phyloP scores from a whole-genome alignment of 1,284 basidiomycete species.

The Caloboletus inedulis region DNA sequence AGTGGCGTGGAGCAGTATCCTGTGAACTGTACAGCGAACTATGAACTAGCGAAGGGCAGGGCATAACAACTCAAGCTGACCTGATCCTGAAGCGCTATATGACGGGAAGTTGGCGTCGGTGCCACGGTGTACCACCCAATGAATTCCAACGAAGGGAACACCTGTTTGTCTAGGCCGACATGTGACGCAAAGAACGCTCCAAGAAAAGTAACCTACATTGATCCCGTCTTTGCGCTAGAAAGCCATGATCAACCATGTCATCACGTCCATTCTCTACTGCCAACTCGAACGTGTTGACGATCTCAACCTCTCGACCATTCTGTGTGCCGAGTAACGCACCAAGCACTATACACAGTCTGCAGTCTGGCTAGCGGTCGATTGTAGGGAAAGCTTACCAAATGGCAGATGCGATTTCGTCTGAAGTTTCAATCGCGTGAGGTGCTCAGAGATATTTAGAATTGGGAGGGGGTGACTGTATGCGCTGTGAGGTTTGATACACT shows the following conservation, averaged over 20 bases:
- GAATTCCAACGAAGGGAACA: slow-evolving; percentile 94
- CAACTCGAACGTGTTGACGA: slow-evolving; percentile 95
- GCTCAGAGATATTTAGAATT: slow-evolving; percentile 95
- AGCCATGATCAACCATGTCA: slow-evolving; percentile 71
- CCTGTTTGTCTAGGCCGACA: slow-evolving; percentile 79
- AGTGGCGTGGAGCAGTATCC: slow-evolving; percentile 72
- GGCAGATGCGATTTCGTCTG: slow-evolving; percentile 63
- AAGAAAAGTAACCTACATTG: slow-evolving; percentile 66
- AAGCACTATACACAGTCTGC: slow-evolving; percentile 55
- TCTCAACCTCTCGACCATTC: slow-evolving; percentile 90
- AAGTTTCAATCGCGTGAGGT: slow-evolving; percentile 80
- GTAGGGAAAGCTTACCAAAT: slow-evolving; percentile 51
- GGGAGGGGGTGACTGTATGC: slow-evolving; percentile 84
- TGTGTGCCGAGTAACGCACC: slow-evolving; percentile 95
- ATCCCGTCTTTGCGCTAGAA: slow-evolving; percentile 78
- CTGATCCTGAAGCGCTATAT: slow-evolving; percentile 85
- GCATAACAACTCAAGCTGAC: slow-evolving; percentile 38
- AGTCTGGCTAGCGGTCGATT: slow-evolving; percentile 1
- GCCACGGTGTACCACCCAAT: slow-evolving; percentile 97
- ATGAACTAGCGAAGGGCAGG: neutral
- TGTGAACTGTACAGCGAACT: slow-evolving; percentile 51
- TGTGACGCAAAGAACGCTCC: slow-evolving; percentile 8
- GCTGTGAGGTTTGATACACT: slow-evolving; percentile 10
- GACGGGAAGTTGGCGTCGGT: slow-evolving; percentile 61
- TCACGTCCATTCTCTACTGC: slow-evolving; percentile 53